phyloP scores from a whole-genome alignment of 2,329 filamentous ascomycete genomes.

The Fusarium transvaalense region DNA sequence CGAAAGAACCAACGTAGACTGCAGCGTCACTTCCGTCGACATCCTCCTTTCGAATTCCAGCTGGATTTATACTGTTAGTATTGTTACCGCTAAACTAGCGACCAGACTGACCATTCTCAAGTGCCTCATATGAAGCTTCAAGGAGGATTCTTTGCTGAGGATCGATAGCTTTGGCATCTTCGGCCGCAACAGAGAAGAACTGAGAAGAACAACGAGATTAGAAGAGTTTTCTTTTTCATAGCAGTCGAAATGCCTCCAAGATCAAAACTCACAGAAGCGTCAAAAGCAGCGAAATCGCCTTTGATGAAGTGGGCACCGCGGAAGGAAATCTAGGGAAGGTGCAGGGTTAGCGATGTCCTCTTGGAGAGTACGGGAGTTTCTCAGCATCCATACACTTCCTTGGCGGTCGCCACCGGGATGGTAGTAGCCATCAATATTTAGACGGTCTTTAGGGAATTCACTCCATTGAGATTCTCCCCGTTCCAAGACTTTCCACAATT shows the following conservation, averaged over 20 bases:
- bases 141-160: slow-evolving; percentile 66
- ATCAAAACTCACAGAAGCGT: slow-evolving; percentile 59
- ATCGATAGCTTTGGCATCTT: slow-evolving; percentile 66
- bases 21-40: slow-evolving; percentile 60
- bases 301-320: slow-evolving; percentile 65
- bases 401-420: slow-evolving; percentile 64
- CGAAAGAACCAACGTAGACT: slow-evolving; percentile 65
- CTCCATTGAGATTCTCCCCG: slow-evolving; percentile 61
- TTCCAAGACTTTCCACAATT: slow-evolving; percentile 63
- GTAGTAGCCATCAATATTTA: slow-evolving; percentile 66
- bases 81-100: background rate
- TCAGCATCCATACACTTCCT: slow-evolving; percentile 58
- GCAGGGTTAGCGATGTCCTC: slow-evolving; percentile 19
- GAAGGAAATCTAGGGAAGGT: slow-evolving; percentile 57
- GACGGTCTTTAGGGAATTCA: slow-evolving; percentile 61
- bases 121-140: slow-evolving; percentile 63
- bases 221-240: background rate
- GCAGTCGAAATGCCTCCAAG: background rate
- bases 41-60: slow-evolving; percentile 59
- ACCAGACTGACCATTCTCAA: slow-evolving; percentile 59
- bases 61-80: slow-evolving; percentile 45
- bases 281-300: slow-evolving; percentile 61
- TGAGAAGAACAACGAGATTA: slow-evolving; percentile 41
- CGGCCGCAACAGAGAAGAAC: slow-evolving; percentile 65
- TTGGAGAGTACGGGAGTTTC: background rate